Conservation (phyloP, 129 eudicot species). For the Pittosporum tobira region DNA sequence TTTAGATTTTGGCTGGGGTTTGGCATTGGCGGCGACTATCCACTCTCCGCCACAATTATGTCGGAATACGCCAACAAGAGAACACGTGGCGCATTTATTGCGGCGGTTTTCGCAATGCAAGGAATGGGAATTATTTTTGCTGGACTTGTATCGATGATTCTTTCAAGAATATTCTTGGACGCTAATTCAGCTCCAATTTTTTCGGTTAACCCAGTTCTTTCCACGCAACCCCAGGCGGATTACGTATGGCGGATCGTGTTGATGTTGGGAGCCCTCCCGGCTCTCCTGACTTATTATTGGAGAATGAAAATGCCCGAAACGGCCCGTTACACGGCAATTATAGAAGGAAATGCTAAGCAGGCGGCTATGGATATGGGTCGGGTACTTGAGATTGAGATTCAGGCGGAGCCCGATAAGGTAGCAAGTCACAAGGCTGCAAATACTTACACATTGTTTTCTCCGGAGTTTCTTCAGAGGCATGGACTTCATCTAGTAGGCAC, state of each 20-base stretch:
- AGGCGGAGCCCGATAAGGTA: constrained; percentile 35
- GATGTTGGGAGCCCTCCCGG: constrained; percentile 55
- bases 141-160: constrained; percentile 42
- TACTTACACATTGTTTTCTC: constrained; percentile 31
- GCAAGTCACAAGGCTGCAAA: constrained; percentile 32
- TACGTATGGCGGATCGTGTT: constrained; percentile 52
- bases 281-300: constrained; percentile 48
- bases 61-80: constrained; percentile 57
- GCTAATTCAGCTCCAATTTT: background rate
- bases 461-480: constrained; percentile 35
- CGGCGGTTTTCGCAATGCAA: constrained; percentile 63
- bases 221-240: constrained; percentile 38
- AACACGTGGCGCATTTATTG: constrained; percentile 53
- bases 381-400: constrained; percentile 45
- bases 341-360: constrained; percentile 49
- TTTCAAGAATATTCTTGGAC: constrained; percentile 22
- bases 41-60: constrained; percentile 66
- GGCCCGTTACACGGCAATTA: constrained; percentile 51
- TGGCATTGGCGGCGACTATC: constrained; percentile 69
- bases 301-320: constrained; percentile 64
- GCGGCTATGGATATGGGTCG: constrained; percentile 59
- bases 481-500: constrained; percentile 52
- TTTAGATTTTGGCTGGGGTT: constrained; percentile 65
- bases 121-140: constrained; percentile 64
- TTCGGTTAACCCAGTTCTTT: constrained; percentile 1